Evolutionary conservation across 805 yeast genomes (phyloP), one percentile per base, ranked within the genome.

Genomic region (Candida hungchunana): DNA sequence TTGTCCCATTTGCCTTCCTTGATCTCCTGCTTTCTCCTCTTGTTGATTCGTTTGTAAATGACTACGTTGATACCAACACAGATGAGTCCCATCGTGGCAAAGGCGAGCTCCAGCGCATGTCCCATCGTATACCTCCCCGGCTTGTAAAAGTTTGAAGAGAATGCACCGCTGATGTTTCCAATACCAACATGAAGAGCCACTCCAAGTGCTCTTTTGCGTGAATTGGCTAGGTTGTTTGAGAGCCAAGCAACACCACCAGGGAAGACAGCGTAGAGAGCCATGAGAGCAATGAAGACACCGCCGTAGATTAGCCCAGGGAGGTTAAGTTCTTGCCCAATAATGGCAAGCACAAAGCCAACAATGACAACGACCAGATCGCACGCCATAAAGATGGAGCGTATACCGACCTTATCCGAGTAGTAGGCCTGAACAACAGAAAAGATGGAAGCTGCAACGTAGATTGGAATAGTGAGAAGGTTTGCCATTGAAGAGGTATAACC

Each of bases 181-280:
- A 63, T 22, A 4, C 67, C 67, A 31, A 63, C 62, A 26, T 63
- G 69, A 25, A 59, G 49, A 10, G 64, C 67, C 54, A 62, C 60
- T 2, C 63, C 67, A 31, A 63, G 55, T 4, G 67, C 65, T 26
- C 67, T 44, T 44, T 63, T 62, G 42, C 59, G 56, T 13, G 56
- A 48, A 8, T 65, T 66, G 1, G 63, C 44, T 26, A 63, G 46
- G 37, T 63, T 63, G 45, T 59, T 62, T 5, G 67, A 54, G 34
- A 53, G 50, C 68, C 68, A 63, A n/a, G 63, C 52, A 28, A 63
- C 56, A 30, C 53, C 46, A 14, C 59, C 50, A 15, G 67, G 67
- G 51, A 63, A 56, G 7, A 51, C 47, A 1, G 61, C 50, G 22
- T 56, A 55, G 20, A 59, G 43, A 3, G 66, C 66, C 17, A 56